Evolutionary conservation across 768 basidiomycete genomes (phyloP).

Genomic region (Leccinum variicolor): DNA sequence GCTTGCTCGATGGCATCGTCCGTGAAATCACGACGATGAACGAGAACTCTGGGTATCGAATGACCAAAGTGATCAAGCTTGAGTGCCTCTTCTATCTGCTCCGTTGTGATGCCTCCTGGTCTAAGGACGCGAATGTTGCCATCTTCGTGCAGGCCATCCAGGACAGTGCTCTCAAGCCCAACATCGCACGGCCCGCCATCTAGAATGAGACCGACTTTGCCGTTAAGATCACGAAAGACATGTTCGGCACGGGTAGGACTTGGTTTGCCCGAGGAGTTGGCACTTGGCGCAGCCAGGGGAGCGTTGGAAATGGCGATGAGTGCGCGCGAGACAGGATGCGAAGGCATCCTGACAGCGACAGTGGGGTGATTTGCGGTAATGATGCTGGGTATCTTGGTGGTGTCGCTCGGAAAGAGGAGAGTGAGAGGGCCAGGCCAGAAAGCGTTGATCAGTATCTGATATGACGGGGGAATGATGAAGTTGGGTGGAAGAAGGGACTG

Average conservation of each 20-base stretch:
- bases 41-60: conserved; percentile 59
- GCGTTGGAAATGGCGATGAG: conserved; percentile 71
- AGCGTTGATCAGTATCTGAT: conserved; percentile 67
- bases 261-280: conserved; percentile 92
- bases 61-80: conserved; percentile 36
- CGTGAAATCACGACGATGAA: conserved; percentile 74
- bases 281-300: conserved; percentile 92
- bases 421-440: conserved; percentile 98
- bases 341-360: conserved; percentile 91
- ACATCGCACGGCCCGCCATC: conserved; percentile 92
- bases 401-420: conserved; percentile 79
- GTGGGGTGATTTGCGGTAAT: conserved; percentile 79
- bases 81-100: conserved; percentile 71
- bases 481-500: conserved; percentile 61
- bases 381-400: conserved; percentile 58
- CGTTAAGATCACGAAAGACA: conserved; percentile 73
- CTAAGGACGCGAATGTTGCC: conserved; percentile 79
- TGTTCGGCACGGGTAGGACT: conserved; percentile 90
- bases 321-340: conserved; percentile 88
- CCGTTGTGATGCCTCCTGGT: conserved; percentile 90
- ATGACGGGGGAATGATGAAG: conserved; percentile 61
- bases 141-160: conserved; percentile 78
- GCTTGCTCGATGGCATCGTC: conserved; percentile 67
- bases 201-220: conserved; percentile 72
- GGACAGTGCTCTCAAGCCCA: conserved; percentile 93